Percentiles rank a stretch among this genome's conserved stretches.
Evolutionary conservation across 768 basidiomycete species (phyloP).

Genomic region (Collybia mongolica): DNA sequence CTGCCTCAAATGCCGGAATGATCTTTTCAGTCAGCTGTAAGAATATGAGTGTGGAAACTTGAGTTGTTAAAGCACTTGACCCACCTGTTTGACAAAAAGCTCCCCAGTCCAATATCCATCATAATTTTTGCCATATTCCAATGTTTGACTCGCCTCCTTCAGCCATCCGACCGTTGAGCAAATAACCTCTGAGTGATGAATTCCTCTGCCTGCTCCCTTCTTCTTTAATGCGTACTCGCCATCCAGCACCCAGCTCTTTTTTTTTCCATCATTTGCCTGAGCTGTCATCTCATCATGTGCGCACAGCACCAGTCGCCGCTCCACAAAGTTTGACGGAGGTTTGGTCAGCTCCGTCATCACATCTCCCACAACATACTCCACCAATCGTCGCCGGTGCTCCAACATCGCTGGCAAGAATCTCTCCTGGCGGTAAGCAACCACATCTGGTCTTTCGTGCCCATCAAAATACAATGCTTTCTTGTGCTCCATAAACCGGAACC

Average conservation of each 20-base stretch:
- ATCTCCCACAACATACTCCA: conserved; percentile 16
- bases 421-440: conserved; percentile 11
- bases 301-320: too few relatives aligned
- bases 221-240: conserved; percentile 31
- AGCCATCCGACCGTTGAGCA: conserved; percentile 29
- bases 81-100: conserved; percentile 19
- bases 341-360: too few relatives aligned
- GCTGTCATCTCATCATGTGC: conserved; percentile 40
- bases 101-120: conserved; percentile 36
- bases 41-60: background rate
- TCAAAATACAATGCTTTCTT: conserved; percentile 34
- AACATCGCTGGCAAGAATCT: conserved; percentile 26
- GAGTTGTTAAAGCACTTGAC: too few relatives aligned
- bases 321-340: too few relatives aligned
- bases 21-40: conserved; percentile 24
- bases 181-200: conserved; percentile 37
- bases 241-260: conserved; percentile 30
- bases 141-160: conserved; percentile 25
- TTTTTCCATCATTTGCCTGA: conserved; percentile 34
- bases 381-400: conserved; percentile 4
- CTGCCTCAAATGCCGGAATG: conserved; percentile 26
- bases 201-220: conserved; percentile 33
- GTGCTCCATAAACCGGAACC: conserved; percentile 21
- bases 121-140: conserved; percentile 45
- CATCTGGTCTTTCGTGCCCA: conserved; percentile 27